Base-by-base conservation (phyloP, 768 basidiomycete species). In the Suillus placidus region DNA sequence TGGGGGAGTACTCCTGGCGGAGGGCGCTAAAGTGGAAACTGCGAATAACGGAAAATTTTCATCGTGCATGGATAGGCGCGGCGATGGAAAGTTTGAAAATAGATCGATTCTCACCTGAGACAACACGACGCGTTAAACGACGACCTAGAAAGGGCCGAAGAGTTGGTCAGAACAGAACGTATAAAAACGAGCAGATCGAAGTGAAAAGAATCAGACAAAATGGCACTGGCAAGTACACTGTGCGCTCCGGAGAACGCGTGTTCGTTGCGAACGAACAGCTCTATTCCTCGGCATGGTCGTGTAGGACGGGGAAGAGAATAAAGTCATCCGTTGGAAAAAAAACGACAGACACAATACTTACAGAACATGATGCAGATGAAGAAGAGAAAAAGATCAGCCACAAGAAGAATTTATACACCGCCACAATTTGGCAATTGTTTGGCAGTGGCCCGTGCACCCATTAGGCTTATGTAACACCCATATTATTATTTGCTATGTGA, bases 291-390 rank as follows among this genome's bases (percentile, higher is more conserved):
- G 82, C 91, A 92, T 88, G 85, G 91, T 92, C 91, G 90, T 89
- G 74, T 92, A 92, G 79, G 90, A 89, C 90, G 90, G 90, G 90
- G 90, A 92, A 92, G 90, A 92, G 91, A 92, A 92, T 85, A 83
- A 83, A 83, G 85, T 89, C 90, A 91, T 91, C 88, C 66, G 20
- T 64, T 61, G 67, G 49, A 67, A 66, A 52, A 13, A 30, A 8
- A 34, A 62, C 20, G 38, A 37, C 8, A 6, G 9, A 64, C 9
- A 37, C 1, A 38, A 38, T 23, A 45, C 56, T 63, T 42, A 51
- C 40, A 61, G 6, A 12, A 51, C 51, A 56, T 35, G 34, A 56
- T 4, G 73, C 74, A 69, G 13, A 77, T 72, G 52, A 40, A 8
- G 9, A 55, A 5, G 14, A 42, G 30, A 18, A 65, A n/a, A 18